Evolutionary conservation across 2,329 filamentous ascomycete species (phyloP).

Genomic region (Aspergillus sp.): DNA sequence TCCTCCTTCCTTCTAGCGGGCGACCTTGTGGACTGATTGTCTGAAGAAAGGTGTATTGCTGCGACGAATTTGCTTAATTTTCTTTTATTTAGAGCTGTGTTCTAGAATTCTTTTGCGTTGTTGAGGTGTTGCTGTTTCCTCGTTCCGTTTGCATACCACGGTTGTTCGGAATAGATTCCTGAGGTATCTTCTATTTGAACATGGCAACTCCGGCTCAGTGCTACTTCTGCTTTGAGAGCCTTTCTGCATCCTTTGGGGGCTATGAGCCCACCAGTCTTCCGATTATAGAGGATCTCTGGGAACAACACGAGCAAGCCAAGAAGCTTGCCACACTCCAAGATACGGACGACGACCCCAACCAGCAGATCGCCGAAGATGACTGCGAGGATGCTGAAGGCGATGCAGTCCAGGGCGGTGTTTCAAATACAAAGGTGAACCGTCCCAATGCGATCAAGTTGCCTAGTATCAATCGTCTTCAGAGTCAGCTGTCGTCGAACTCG

Average conservation of each 20-base stretch:
- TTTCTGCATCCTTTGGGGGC: slow-evolving; percentile 67
- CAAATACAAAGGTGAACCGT: slow-evolving; percentile 8
- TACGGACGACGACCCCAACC: slow-evolving; percentile 7
- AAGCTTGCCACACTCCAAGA: slow-evolving; percentile 30
- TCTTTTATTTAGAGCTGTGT: neutral
- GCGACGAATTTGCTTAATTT: neutral
- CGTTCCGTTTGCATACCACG: neutral
- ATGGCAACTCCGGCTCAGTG: slow-evolving; percentile 88
- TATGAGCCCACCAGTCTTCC: slow-evolving; percentile 61
- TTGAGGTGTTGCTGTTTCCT: neutral
- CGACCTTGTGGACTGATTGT: neutral
- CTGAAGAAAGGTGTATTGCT: neutral
- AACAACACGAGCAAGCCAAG: slow-evolving; percentile 41
- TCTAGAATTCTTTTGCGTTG: slow-evolving; percentile 2
- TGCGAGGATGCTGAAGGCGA: slow-evolving; percentile 18
- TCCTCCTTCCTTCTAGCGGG: neutral
- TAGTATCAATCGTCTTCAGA: slow-evolving; percentile 28
- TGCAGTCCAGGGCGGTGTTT: slow-evolving; percentile 8
- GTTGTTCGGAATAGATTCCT: neutral
- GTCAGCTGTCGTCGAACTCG: slow-evolving; percentile 30
- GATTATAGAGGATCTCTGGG: slow-evolving; percentile 65
- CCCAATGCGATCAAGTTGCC: slow-evolving; percentile 23
- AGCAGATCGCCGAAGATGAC: slow-evolving; percentile 19
- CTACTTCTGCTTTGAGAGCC: slow-evolving; percentile 84
- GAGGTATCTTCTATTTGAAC: slow-evolving; percentile 1